These are phyloP conservation scores for Flaveria sonorensis DNA, from an alignment of 129 eudicot species.

Conservation along the genomic window DNA sequence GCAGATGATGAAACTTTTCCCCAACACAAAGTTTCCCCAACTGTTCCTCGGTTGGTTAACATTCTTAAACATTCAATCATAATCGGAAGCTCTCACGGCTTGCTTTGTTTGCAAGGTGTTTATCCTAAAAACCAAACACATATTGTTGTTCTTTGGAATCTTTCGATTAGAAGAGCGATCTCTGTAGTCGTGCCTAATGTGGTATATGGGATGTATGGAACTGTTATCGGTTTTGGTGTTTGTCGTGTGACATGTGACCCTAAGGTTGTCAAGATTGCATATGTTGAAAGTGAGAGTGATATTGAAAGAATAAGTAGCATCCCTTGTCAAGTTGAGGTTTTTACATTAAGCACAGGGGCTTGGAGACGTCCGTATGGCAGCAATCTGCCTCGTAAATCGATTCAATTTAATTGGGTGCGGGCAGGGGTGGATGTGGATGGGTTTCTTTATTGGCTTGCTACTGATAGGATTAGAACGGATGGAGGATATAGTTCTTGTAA, in stretches of 20 bases:
- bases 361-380: neutral
- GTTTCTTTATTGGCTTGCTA: neutral
- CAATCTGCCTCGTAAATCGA: neutral
- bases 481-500: neutral
- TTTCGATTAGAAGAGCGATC: slow-evolving; percentile 15
- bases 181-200: slow-evolving; percentile 14
- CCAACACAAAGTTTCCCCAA: neutral
- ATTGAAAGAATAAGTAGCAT: neutral
- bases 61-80: no score
- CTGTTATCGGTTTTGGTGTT: slow-evolving; percentile 50
- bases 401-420: neutral
- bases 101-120: slow-evolving; percentile 32
- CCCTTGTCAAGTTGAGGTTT: neutral
- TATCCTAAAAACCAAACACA: no score
- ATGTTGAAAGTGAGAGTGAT: neutral
- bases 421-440: neutral
- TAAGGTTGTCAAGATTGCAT: slow-evolving; percentile 39
- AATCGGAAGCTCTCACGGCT: neutral
- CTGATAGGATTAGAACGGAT: neutral
- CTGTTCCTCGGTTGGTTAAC: neutral
- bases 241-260: slow-evolving; percentile 30
- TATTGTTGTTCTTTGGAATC: slow-evolving; percentile 45
- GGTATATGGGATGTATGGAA: neutral
- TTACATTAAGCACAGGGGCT: neutral
- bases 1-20: slow-evolving; percentile 2